A percentile compares a stretch with the other conserved stretches of the same genome.
These are phyloP conservation scores for Candida manassasensis DNA, from an alignment of 805 yeast genomes.

Conservation along the genomic window DNA sequence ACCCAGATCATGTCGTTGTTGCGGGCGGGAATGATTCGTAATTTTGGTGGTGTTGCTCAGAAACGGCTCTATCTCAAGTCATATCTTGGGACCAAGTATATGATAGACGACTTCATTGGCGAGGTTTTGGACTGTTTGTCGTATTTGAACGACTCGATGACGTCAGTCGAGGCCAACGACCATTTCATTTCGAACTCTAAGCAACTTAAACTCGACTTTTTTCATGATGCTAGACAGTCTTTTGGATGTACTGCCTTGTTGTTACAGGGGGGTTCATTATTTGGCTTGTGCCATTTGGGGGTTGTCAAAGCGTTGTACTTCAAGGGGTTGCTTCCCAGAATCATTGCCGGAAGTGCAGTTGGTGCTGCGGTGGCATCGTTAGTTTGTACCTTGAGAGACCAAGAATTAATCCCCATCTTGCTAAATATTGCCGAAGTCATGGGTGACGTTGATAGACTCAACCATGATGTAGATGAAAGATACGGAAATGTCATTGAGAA, in stretches of 20 bases:
- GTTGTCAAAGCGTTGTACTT: conserved; percentile 79
- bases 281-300: conserved; percentile 92
- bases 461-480: conserved; percentile 53
- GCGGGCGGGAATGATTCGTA: conserved; percentile 79
- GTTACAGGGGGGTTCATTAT: conserved; percentile 91
- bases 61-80: conserved; percentile 75
- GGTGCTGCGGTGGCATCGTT: conserved; percentile 92
- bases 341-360: conserved; percentile 87
- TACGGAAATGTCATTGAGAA: conserved; percentile 71
- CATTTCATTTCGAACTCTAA: conserved; percentile 41
- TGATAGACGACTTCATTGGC: conserved; percentile 80
- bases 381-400: conserved; percentile 68
- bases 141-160: conserved; percentile 46
- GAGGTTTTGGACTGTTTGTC: conserved; percentile 70
- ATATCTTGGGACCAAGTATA: conserved; percentile 80
- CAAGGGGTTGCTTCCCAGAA: conserved; percentile 73
- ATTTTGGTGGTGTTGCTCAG: conserved; percentile 87
- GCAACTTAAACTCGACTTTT: conserved; percentile 67
- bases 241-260: conserved; percentile 88
- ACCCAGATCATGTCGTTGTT: conserved; percentile 58
- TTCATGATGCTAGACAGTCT: conserved; percentile 80
- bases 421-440: conserved; percentile 36
- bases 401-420: conserved; percentile 51
- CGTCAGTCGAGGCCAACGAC: conserved; percentile 22
- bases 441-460: conserved; percentile 41